A percentile compares a stretch with the other conserved stretches of the same genome.
Conservation (phyloP, 257 asterid species). For the Salvia splendens region DNA sequence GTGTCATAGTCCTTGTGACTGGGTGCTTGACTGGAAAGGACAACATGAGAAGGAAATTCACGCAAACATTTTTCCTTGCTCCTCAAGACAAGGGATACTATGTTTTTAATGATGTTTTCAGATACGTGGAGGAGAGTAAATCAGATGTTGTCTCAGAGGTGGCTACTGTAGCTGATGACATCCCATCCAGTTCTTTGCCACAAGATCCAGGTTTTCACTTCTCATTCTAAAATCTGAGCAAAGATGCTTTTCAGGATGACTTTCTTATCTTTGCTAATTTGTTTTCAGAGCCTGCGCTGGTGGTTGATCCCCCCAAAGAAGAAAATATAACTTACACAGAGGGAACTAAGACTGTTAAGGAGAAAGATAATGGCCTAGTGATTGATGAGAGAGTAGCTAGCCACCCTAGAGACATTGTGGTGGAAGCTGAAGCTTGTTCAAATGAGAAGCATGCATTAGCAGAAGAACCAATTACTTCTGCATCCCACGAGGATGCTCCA, state of each 20-base stretch:
- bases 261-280: conserved; percentile 34
- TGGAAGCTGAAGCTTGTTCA: conserved; percentile 47
- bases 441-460: conserved; percentile 42
- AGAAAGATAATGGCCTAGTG: conserved; percentile 40
- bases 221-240: conserved; percentile 7
- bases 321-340: conserved; percentile 42
- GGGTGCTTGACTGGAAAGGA: conserved; percentile 89
- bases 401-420: conserved; percentile 48
- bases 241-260: conserved; percentile 1
- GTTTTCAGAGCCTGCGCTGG: conserved; percentile 62
- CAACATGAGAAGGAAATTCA: conserved; percentile 61
- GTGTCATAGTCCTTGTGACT: conserved; percentile 82
- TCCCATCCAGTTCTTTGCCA: conserved; percentile 38
- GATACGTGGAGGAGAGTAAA: conserved; percentile 65
- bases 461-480: conserved; percentile 46
- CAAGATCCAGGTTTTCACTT: conserved; percentile 60
- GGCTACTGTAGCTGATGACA: conserved; percentile 42
- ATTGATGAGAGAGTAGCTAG: conserved; percentile 46
- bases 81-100: conserved; percentile 91
- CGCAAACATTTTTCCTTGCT: conserved; percentile 90
- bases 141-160: conserved; percentile 48
- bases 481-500: conserved; percentile 57
- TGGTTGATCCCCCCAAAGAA: conserved; percentile 44
- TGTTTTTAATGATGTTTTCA: conserved; percentile 78
- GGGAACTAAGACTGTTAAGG: conserved; percentile 48